Percentiles rank a stretch among this genome's conserved stretches.
Evolutionary conservation across 2,329 filamentous ascomycete genomes (phyloP).

Genomic region (Pseudogymnoascus sp.): DNA sequence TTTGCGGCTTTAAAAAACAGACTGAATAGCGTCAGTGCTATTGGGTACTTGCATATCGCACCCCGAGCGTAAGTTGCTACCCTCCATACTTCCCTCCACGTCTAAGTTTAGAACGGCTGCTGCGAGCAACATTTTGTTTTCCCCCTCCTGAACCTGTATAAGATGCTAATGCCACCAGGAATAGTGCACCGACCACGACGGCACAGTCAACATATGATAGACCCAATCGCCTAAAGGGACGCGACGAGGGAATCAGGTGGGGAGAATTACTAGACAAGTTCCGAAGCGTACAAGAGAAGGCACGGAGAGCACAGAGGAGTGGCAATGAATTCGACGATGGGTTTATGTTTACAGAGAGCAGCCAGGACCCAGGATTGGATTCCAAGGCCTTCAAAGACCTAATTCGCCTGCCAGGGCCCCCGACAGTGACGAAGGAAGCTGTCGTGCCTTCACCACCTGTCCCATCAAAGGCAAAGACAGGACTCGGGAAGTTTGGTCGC

Average conservation of each 20-base stretch:
- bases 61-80: conserved; percentile 59
- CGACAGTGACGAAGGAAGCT: conserved; percentile 42
- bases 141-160: not conserved
- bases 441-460: conserved; percentile 22
- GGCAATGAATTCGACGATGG: conserved; percentile 39
- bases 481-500: conserved; percentile 60
- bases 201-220: conserved; percentile 56
- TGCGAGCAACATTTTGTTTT: not conserved
- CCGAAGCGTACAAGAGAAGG: conserved; percentile 77
- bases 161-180: not conserved
- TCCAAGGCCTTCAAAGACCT: conserved; percentile 31
- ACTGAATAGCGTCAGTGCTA: conserved; percentile 92
- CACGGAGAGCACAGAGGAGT: conserved; percentile 59
- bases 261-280: conserved; percentile 91
- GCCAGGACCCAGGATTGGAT: conserved; percentile 21
- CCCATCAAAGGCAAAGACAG: conserved; percentile 50
- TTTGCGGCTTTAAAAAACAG: conserved; percentile 96
- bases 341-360: conserved; percentile 39
- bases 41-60: conserved; percentile 83
- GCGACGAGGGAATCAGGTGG: conserved; percentile 88
- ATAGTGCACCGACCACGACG: conserved; percentile 39
- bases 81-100: conserved; percentile 16
- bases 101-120: not conserved
- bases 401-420: conserved; percentile 28
- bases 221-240: conserved; percentile 65